Evolutionary conservation across 306 rosid genomes (phyloP).

Genomic region (Acacia melanoxylon): DNA sequence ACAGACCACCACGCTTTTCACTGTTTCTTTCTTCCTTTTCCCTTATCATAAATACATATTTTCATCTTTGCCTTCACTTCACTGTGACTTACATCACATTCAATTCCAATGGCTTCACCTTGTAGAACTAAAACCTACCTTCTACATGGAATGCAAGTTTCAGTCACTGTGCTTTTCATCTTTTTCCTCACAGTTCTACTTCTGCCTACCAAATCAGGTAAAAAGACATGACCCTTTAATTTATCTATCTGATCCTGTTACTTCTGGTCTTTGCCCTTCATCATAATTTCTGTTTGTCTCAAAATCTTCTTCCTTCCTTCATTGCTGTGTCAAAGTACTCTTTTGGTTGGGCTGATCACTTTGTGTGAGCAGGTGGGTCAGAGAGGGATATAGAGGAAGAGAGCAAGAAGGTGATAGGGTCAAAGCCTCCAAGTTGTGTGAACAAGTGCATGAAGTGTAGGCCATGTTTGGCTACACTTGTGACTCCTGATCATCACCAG

Average conservation of each 20-base stretch:
- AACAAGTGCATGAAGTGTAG: slow-evolving; percentile 81
- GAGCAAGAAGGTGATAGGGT: slow-evolving; percentile 63
- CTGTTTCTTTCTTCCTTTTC: slow-evolving; percentile 1
- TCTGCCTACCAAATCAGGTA: slow-evolving; percentile 62
- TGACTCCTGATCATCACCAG: slow-evolving; percentile 57
- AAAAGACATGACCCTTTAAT: slow-evolving; percentile 14
- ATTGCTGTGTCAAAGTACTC: not conserved
- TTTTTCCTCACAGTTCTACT: slow-evolving; percentile 51
- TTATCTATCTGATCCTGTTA: not conserved
- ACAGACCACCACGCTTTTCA: slow-evolving; percentile 16
- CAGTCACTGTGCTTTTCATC: slow-evolving; percentile 65
- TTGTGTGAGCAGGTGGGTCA: slow-evolving; percentile 34
- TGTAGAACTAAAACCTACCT: slow-evolving; percentile 9
- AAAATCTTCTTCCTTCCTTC: not conserved
- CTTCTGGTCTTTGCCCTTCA: not conserved
- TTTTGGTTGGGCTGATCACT: not conserved
- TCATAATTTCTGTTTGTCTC: too few relatives aligned
- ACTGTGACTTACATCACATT: slow-evolving; percentile 42
- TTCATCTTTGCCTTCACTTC: slow-evolving; percentile 41
- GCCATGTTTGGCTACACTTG: slow-evolving; percentile 80
- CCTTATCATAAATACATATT: not conserved
- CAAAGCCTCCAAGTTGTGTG: slow-evolving; percentile 79
- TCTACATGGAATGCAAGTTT: slow-evolving; percentile 39
- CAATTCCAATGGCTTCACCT: slow-evolving; percentile 47
- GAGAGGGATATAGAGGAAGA: slow-evolving; percentile 4